Conservation (phyloP, 371 early-diverging fungal species). For the Mortierella sp. region DNA sequence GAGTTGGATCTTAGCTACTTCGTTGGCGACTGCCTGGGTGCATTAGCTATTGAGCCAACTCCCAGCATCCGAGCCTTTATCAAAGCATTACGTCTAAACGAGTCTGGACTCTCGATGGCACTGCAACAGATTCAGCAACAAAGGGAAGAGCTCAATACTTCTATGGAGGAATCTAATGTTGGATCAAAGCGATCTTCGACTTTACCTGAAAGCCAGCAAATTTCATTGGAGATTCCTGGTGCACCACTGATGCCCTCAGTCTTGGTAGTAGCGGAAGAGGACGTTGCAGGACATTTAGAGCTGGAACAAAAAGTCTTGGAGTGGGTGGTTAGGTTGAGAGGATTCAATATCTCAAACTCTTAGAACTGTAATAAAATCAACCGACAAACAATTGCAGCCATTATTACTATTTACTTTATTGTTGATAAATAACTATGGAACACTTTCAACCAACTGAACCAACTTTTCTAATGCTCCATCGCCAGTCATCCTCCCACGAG, state of each 20-base stretch:
- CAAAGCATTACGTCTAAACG: slow-evolving; percentile 39
- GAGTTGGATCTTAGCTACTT: slow-evolving; percentile 46
- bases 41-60: slow-evolving; percentile 47
- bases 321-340: slow-evolving; percentile 44
- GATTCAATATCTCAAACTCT: slow-evolving; percentile 14
- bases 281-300: slow-evolving; percentile 21
- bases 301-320: slow-evolving; percentile 38
- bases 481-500: slow-evolving; percentile 41
- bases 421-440: not conserved
- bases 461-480: slow-evolving; percentile 9
- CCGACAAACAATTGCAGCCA: not conserved
- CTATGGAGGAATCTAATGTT: not conserved
- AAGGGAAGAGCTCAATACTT: slow-evolving; percentile 4
- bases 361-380: not conserved
- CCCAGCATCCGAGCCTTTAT: slow-evolving; percentile 37
- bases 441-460: not conserved
- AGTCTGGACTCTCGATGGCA: slow-evolving; percentile 40
- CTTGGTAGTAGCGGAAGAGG: slow-evolving; percentile 39
- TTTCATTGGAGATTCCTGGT: slow-evolving; percentile 36
- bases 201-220: slow-evolving; percentile 1
- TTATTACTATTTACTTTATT: not conserved
- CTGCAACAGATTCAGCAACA: slow-evolving; percentile 39
- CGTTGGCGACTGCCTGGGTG: slow-evolving; percentile 26
- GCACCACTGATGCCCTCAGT: slow-evolving; percentile 39
- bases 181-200: not conserved